phyloP scores from a whole-genome alignment of 345 rosid species.

The Nephelium lappaceum region DNA sequence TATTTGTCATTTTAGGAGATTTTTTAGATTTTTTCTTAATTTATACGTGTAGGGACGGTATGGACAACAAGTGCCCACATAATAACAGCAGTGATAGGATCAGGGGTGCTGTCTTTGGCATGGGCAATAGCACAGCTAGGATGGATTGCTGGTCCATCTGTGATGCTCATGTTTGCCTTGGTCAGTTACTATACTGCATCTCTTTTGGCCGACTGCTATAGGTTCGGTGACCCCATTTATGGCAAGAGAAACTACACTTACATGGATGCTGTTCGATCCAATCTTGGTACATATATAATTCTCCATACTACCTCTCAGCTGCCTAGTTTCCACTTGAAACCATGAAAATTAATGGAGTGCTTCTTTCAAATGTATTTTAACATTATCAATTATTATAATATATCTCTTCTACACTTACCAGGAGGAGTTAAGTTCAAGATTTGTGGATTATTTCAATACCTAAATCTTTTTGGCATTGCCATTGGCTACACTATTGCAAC shows the following conservation, averaged over 20 bases:
- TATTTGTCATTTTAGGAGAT: no score
- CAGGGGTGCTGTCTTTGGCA: constrained; percentile 76
- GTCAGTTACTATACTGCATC: constrained; percentile 65
- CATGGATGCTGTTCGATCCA: constrained; percentile 72
- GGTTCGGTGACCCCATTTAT: constrained; percentile 50
- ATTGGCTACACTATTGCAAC: constrained; percentile 81
- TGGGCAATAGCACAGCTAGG: constrained; percentile 90
- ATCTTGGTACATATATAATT: constrained; percentile 47
- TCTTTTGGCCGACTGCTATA: constrained; percentile 68
- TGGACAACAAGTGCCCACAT: constrained; percentile 86
- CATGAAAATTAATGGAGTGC: no score
- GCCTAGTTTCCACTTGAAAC: no score
- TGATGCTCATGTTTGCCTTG: constrained; percentile 69
- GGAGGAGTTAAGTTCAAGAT: constrained; percentile 68
- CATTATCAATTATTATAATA: no score
- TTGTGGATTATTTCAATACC: constrained; percentile 69
- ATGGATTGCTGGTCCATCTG: constrained; percentile 76
- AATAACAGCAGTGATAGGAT: constrained; percentile 81
- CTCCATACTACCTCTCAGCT: no score
- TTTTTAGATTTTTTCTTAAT: no score
- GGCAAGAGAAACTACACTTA: constrained; percentile 85
- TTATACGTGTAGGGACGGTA: constrained; percentile 50
- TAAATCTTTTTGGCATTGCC: constrained; percentile 71
- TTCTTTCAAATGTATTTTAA: no score
- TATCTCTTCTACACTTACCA: constrained; percentile 2